Percentiles rank a stretch among this genome's conserved stretches.
These are phyloP conservation scores for Isatis tinctoria DNA, from an alignment of 345 rosid species.

Conservation along the genomic window DNA sequence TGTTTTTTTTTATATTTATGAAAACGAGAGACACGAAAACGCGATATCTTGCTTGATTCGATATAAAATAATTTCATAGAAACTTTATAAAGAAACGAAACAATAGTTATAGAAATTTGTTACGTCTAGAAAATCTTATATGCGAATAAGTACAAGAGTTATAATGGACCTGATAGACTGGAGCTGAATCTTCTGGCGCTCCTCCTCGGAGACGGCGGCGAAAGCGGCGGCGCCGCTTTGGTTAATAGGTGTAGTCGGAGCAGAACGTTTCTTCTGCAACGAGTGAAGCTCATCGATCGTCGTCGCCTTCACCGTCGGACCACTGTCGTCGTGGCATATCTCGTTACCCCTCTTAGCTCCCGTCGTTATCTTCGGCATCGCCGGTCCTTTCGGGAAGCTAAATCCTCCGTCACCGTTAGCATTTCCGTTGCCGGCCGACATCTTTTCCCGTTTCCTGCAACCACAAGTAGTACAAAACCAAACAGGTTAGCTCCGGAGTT, in stretches of 20 bases:
- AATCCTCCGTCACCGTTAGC: constrained; percentile 38
- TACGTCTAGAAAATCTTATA: neutral
- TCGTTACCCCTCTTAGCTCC: constrained; percentile 35
- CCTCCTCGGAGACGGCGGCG: constrained; percentile 48
- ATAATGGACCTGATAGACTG: constrained; percentile 77
- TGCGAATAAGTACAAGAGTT: neutral
- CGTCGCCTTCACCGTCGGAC: constrained; percentile 69
- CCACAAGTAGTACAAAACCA: neutral
- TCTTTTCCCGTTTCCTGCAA: constrained; percentile 4
- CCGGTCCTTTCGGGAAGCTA: constrained; percentile 35
- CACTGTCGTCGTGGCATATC: constrained; percentile 72
- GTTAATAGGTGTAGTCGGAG: constrained; percentile 71
- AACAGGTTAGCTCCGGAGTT: neutral
- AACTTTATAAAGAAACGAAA: neutral
- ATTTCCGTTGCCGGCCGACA: constrained; percentile 26
- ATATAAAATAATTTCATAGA: neutral
- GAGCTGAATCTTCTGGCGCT: constrained; percentile 81
- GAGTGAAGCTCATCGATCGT: constrained; percentile 96
- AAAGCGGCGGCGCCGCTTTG: constrained; percentile 42
- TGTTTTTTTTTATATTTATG: neutral
- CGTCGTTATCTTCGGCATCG: constrained; percentile 34
- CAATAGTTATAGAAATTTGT: neutral
- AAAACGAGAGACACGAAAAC: constrained; percentile 18
- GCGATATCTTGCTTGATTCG: neutral
- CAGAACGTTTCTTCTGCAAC: constrained; percentile 78